Base-by-base conservation (phyloP, 2,329 filamentous ascomycete species). In the Talaromyces sp. region DNA sequence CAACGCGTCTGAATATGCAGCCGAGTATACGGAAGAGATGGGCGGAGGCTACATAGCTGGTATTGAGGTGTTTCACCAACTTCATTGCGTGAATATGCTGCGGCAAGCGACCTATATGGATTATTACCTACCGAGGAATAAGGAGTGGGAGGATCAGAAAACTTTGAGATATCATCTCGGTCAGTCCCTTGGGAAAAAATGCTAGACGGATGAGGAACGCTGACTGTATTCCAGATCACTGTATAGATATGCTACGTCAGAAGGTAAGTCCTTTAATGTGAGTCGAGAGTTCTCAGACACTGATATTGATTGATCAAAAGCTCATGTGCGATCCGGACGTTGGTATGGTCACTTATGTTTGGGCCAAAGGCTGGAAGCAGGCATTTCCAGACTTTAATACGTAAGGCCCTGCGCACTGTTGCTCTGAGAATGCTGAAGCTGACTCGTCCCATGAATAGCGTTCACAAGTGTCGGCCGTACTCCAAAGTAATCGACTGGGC, bases 271-370 rank as follows among this genome's bases (percentile, higher is more conserved):
- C 13, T 4, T 9, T 9, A 22, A 22, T 13, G 19, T 25, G 17
- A 47, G 19, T 1, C 19, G 2, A 10, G 1, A 10, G 2, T 15
- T 3, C 0, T 5, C 25, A 6, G 17, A 50, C 43, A 47, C 25
- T 27, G 22, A 50, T 13, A 8, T 15, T 27, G 7, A 27, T 31
- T 50, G 3, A 19, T 7, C 6, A 22, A 22, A 3, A 57, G 52
- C 52, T 57, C 17, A 57, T 57, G 52, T 57, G 52, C 37, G 52
- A 57, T 57, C 52, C 52, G 15, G 52, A 35, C 31, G 31, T 57
- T 37, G 52, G 52, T 57, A 57, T 57, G 52, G 52, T 57, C 52
- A 57, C 52, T 2, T 57, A 57, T 57, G 52, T 57, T 22, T 57
- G 52, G 52, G 27, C 52, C 27, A 57, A 57, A 35, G 52, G 52